phyloP scores from a whole-genome alignment of 2,329 filamentous ascomycete species.

The Lachnellula suecica region DNA sequence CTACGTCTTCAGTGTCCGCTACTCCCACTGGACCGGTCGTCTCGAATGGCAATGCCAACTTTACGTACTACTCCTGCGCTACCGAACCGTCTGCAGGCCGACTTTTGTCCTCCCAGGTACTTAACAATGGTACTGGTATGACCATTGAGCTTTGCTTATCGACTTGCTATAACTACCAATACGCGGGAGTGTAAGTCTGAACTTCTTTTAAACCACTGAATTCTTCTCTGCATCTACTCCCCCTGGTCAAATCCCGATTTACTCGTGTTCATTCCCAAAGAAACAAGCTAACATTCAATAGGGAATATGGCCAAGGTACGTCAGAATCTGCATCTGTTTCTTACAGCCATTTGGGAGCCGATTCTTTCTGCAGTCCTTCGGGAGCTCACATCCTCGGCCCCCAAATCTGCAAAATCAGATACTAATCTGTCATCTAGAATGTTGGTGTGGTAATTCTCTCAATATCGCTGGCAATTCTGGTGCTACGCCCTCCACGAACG shows the following conservation, averaged over 20 bases:
- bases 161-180: slow-evolving; percentile 32
- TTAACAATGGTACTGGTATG: slow-evolving; percentile 30
- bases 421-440: too few relatives aligned
- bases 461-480: slow-evolving; percentile 11
- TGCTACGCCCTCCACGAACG: slow-evolving; percentile 11
- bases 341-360: too few relatives aligned
- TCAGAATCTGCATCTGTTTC: too few relatives aligned
- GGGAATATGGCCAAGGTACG: too few relatives aligned
- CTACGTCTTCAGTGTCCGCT: slow-evolving; percentile 2
- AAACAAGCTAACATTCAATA: too few relatives aligned
- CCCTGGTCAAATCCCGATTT: too few relatives aligned
- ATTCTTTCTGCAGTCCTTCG: too few relatives aligned
- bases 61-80: slow-evolving; percentile 30
- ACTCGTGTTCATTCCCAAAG: too few relatives aligned
- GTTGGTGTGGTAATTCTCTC: slow-evolving; percentile 38
- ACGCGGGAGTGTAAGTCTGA: slow-evolving; percentile 40
- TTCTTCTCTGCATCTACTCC: too few relatives aligned
- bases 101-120: slow-evolving; percentile 19
- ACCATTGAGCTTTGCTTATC: slow-evolving; percentile 33
- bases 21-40: slow-evolving; percentile 23
- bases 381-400: too few relatives aligned
- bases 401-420: too few relatives aligned
- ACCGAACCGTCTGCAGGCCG: slow-evolving; percentile 25
- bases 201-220: too few relatives aligned
- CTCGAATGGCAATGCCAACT: slow-evolving; percentile 29